Base-by-base conservation (phyloP, 768 basidiomycete species). In the Brasilioporus rufonigricans region DNA sequence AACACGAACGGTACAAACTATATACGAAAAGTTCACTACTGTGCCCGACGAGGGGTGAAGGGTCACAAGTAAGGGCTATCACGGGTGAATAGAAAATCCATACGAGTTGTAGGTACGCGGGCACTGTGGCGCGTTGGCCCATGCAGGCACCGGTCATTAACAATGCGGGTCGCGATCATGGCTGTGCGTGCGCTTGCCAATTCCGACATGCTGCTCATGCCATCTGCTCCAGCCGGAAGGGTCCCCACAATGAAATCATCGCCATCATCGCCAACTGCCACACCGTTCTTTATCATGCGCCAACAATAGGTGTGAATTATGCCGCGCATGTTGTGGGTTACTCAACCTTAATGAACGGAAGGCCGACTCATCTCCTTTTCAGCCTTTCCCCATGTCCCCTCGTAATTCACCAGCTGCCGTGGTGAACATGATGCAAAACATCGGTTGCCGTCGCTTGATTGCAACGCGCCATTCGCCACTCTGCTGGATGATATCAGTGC, bases 191-290 rank as follows among this genome's bases (percentile, higher is more conserved):
- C n/a, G n/a, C n/a, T n/a, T n/a, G n/a, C n/a, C n/a, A n/a, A n/a
- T n/a, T n/a, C 39, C 74, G 80, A 52, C 73, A 77, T 16, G 64
- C 74, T 23, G 77, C 78, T 0, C 75, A 75, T 56, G 55, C 61
- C 21, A 41, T 80, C 13, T 67, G 74, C 16, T 77, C 76, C 0
- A 56, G 58, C 18, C 68, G 73, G 3, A 46, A 32, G 65, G 73
- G 54, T 1, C 55, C 58, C 2, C 68, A 74, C n/a, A 70, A 68
- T 11, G 64, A 65, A 21, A 65, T 76, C 5, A 56, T 79, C 7
- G 75, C 72, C 0, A 59, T 80, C 10, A 64, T 78, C 11, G 71
- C 71, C 5, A 65, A 71, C 9, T 63, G 72, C 0, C 77, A 79
- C 39, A 68, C 68, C 10, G 52, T 81, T 4, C 64, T 77, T 24